phyloP scores from a whole-genome alignment of 495 filamentous ascomycete species.

The Annulohypoxylon moriforme region DNA sequence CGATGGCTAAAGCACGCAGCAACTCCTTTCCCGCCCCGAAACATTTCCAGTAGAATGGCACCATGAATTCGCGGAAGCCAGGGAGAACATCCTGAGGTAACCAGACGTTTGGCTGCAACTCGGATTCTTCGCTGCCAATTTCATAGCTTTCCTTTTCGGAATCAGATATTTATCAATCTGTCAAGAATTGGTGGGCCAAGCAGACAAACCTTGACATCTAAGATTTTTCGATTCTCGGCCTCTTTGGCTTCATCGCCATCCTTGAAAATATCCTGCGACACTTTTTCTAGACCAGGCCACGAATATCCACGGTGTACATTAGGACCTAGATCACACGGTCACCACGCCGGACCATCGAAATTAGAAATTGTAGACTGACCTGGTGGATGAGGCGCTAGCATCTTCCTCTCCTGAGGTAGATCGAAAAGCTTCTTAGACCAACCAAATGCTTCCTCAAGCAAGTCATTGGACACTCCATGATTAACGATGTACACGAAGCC shows the following conservation, averaged over 20 bases:
- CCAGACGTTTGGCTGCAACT: slow-evolving; percentile 72
- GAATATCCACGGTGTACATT: slow-evolving; percentile 72
- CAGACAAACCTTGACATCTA: slow-evolving; percentile 55
- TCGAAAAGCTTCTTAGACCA: slow-evolving; percentile 60
- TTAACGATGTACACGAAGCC: slow-evolving; percentile 71
- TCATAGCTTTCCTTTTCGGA: slow-evolving; percentile 71
- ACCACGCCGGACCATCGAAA: neutral
- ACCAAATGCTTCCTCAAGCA: slow-evolving; percentile 65
- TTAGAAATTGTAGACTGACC: slow-evolving; percentile 53
- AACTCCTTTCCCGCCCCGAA: slow-evolving; percentile 59
- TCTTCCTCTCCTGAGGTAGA: slow-evolving; percentile 52
- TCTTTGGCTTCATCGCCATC: slow-evolving; percentile 54
- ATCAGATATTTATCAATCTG: neutral
- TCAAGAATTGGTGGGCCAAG: neutral
- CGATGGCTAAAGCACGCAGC: slow-evolving; percentile 63
- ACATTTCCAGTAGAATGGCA: slow-evolving; percentile 66
- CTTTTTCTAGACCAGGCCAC: slow-evolving; percentile 72
- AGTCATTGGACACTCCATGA: slow-evolving; percentile 59
- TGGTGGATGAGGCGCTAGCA: slow-evolving; percentile 70
- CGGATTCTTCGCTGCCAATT: slow-evolving; percentile 68
- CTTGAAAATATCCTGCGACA: slow-evolving; percentile 67
- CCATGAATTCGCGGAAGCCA: slow-evolving; percentile 70
- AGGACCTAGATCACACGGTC: slow-evolving; percentile 28
- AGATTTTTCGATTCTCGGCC: slow-evolving; percentile 49
- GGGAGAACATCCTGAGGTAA: slow-evolving; percentile 67